Evolutionary conservation across 2,329 filamentous ascomycete species (phyloP).

Genomic region (Annulohypoxylon truncatum): DNA sequence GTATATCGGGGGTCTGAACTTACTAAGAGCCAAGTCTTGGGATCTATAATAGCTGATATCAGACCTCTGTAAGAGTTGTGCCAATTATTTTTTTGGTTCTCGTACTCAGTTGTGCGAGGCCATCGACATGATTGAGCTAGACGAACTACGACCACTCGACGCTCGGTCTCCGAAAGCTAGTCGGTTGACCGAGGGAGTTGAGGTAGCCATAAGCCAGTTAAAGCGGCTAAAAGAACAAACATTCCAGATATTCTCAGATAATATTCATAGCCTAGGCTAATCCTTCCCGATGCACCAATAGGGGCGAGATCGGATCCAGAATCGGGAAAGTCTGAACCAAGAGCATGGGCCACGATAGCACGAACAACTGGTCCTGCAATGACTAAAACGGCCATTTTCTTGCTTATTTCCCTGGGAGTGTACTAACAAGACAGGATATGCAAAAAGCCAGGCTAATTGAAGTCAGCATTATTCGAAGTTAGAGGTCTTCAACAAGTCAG

Average conservation of each 20-base stretch:
- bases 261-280: neutral
- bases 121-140: conserved; percentile 10
- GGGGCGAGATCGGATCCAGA: neutral
- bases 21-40: conserved; percentile 15
- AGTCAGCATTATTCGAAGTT: neutral
- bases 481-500: neutral
- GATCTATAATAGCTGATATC: neutral
- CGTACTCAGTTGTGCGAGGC: neutral
- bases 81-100: neutral
- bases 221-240: neutral
- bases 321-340: neutral
- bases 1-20: neutral
- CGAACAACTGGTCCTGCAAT: neutral
- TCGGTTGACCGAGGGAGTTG: conserved; percentile 16
- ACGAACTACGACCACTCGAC: neutral
- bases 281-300: neutral
- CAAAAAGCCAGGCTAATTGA: conserved; percentile 16
- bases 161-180: conserved; percentile 4
- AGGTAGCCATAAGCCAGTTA: neutral
- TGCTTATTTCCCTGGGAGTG: neutral
- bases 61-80: neutral
- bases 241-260: neutral
- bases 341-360: neutral
- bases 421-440: conserved; percentile 27
- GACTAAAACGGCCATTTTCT: neutral